Conservation (phyloP, 306 rosid species). For the Cicer arietinum region DNA sequence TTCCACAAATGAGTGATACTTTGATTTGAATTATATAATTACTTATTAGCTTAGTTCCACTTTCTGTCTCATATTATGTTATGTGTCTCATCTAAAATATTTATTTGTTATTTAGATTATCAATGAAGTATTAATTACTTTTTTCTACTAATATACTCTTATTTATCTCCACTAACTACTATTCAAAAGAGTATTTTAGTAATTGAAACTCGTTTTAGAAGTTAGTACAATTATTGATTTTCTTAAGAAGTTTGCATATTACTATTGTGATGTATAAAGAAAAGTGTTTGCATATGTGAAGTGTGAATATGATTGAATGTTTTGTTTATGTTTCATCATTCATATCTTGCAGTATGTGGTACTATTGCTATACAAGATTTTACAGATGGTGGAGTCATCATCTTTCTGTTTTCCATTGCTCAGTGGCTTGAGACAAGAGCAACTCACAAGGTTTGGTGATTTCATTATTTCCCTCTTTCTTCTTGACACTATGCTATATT, state of each 20-base stretch:
- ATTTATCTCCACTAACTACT: no score
- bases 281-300: neutral
- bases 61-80: no score
- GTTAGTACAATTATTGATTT: no score
- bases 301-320: neutral
- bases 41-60: neutral
- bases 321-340: conserved; percentile 2
- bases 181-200: no score
- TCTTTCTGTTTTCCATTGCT: conserved; percentile 78
- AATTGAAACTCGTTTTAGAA: no score
- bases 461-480: conserved; percentile 1
- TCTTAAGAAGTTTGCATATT: no score
- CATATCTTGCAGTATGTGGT: conserved; percentile 65
- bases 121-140: no score
- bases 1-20: conserved; percentile 4
- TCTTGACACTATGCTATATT: neutral
- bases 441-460: conserved; percentile 67
- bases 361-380: conserved; percentile 75
- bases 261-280: neutral
- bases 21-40: neutral
- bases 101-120: no score
- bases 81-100: no score
- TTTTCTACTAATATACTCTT: no score
- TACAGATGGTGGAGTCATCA: conserved; percentile 81
- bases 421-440: conserved; percentile 92